A percentile compares a stretch with the other conserved stretches of the same genome.
These are phyloP conservation scores for Ogataea ganodermae DNA, from an alignment of 805 yeast species.

Conservation along the genomic window DNA sequence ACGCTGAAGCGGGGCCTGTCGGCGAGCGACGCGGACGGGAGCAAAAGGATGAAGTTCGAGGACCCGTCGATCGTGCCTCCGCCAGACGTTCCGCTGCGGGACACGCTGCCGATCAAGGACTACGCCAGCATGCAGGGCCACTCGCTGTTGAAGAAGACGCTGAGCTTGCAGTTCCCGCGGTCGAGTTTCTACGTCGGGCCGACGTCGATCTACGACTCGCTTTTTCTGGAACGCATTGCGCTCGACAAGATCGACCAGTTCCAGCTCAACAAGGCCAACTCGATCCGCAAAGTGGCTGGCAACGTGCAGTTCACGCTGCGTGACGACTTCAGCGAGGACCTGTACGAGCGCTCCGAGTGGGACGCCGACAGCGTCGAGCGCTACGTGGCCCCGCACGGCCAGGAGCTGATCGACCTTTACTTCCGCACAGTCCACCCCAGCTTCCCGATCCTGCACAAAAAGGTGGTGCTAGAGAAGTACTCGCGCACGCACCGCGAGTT, in stretches of 20 bases:
- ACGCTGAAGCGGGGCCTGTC: constrained; percentile 41
- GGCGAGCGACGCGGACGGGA: constrained; percentile 23
- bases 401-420: constrained; percentile 72
- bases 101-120: constrained; percentile 63
- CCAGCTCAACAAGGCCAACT: constrained; percentile 62
- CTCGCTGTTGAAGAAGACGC: constrained; percentile 65
- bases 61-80: constrained; percentile 40
- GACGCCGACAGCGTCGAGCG: constrained; percentile 84
- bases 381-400: constrained; percentile 91
- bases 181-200: constrained; percentile 89
- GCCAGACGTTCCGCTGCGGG: constrained; percentile 46
- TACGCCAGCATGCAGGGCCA: constrained; percentile 64
- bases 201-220: constrained; percentile 78
- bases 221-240: constrained; percentile 63
- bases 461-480: constrained; percentile 89
- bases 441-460: constrained; percentile 87
- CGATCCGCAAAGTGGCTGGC: constrained; percentile 77
- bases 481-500: constrained; percentile 88
- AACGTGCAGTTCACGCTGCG: constrained; percentile 74
- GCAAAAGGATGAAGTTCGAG: constrained; percentile 37
- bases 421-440: constrained; percentile 88
- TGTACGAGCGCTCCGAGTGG: constrained; percentile 66
- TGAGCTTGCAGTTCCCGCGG: constrained; percentile 83
- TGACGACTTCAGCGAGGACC: constrained; percentile 75
- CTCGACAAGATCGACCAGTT: constrained; percentile 79